Conservation (phyloP, 2,329 filamentous ascomycete species). For the Drechmeria coniospora region DNA sequence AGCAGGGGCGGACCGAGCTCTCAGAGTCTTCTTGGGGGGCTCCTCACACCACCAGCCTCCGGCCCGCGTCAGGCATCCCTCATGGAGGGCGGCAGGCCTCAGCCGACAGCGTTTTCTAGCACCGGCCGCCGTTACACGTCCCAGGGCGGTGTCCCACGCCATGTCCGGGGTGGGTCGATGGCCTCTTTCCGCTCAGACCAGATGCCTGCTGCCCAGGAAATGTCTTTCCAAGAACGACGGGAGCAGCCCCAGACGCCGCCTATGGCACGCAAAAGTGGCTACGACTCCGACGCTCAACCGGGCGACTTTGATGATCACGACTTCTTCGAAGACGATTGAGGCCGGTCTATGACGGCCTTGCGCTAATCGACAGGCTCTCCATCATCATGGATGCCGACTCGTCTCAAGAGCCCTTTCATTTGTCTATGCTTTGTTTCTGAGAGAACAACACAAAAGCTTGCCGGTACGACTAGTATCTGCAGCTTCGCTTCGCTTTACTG, state of each 20-base stretch:
- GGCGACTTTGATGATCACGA: conserved; percentile 45
- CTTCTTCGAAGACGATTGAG: conserved; percentile 37
- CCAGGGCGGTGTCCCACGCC: conserved; percentile 17
- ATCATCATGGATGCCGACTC: neutral
- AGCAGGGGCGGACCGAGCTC: conserved; percentile 36
- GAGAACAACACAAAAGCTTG: neutral
- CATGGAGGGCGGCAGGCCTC: conserved; percentile 21
- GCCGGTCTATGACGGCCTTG: neutral
- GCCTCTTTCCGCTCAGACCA: conserved; percentile 24
- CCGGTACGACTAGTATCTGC: too few relatives aligned
- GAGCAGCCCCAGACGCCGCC: conserved; percentile 40
- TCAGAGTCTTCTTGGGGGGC: conserved; percentile 55
- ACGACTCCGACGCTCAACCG: conserved; percentile 45
- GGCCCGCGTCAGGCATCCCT: conserved; percentile 48
- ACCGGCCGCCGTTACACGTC: conserved; percentile 43
- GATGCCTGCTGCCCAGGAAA: conserved; percentile 20
- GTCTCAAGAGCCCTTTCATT: conserved; percentile 1
- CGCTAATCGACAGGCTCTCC: neutral
- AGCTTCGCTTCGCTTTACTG: too few relatives aligned
- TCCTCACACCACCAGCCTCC: conserved; percentile 80
- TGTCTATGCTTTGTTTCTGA: neutral
- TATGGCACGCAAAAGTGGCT: conserved; percentile 42
- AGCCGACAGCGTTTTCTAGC: conserved; percentile 45
- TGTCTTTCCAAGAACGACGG: conserved; percentile 24
- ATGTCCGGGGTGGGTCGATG: conserved; percentile 14